Evolutionary conservation across 495 filamentous ascomycete species (phyloP).

Genomic region (Talaromyces nanjingensis): DNA sequence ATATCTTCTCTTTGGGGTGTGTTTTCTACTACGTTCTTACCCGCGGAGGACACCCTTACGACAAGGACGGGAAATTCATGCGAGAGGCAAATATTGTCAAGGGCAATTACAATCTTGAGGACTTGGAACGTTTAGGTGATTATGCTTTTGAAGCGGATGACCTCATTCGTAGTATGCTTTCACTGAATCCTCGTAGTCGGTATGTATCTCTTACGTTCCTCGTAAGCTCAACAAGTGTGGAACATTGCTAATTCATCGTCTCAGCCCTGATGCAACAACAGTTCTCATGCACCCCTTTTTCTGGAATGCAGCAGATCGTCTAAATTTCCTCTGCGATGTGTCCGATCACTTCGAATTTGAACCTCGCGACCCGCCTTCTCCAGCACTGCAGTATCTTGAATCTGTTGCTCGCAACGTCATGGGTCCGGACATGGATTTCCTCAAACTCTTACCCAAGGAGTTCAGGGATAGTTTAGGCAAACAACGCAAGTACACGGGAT

Average conservation of each 20-base stretch:
- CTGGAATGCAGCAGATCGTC: constrained; percentile 79
- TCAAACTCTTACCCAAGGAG: constrained; percentile 63
- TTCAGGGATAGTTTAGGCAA: constrained; percentile 86
- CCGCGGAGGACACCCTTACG: constrained; percentile 85
- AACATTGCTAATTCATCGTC: constrained; percentile 8
- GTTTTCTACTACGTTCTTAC: constrained; percentile 97
- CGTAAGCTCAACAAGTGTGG: constrained; percentile 1
- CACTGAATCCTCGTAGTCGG: constrained; percentile 59
- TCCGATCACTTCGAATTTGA: constrained; percentile 95
- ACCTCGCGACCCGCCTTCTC: constrained; percentile 68
- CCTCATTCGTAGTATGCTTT: constrained; percentile 78
- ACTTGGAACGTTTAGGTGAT: constrained; percentile 65
- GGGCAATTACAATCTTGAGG: constrained; percentile 65
- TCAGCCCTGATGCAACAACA: constrained; percentile 58
- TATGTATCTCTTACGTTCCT: constrained; percentile 21
- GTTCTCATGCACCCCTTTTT: constrained; percentile 95
- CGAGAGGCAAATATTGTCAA: constrained; percentile 95
- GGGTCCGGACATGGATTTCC: constrained; percentile 63
- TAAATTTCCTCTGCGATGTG: constrained; percentile 85
- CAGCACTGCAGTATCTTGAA: constrained; percentile 59
- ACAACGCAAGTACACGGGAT: constrained; percentile 90
- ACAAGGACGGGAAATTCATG: constrained; percentile 87
- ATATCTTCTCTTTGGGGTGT: constrained; percentile 92
- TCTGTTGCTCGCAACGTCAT: constrained; percentile 43
- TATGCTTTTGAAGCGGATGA: constrained; percentile 81